Percentiles rank a stretch among this genome's conserved stretches.
Conservation (phyloP, 257 asterid species). For the Nicotiana knightiana region DNA sequence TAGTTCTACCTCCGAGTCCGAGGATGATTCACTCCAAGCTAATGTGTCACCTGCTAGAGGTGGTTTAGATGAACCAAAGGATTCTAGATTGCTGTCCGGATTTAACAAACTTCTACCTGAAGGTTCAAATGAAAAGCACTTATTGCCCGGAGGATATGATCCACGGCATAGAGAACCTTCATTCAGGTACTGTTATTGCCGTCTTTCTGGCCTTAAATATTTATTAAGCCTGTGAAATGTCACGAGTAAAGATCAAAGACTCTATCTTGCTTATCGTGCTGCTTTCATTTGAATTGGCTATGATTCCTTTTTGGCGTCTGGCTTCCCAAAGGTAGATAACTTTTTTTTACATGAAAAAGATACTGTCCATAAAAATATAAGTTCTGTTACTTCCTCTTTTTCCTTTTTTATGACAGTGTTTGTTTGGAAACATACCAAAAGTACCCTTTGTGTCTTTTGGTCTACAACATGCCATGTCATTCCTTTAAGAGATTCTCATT, state of each 20-base stretch:
- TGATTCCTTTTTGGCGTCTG: not conserved
- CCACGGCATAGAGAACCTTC: slow-evolving; percentile 81
- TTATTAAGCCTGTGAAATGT: not conserved
- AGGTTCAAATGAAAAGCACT: slow-evolving; percentile 9
- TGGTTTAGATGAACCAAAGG: slow-evolving; percentile 25
- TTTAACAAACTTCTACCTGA: slow-evolving; percentile 19
- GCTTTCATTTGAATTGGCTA: not conserved
- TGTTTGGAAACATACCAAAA: not conserved
- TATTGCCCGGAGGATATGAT: slow-evolving; percentile 59
- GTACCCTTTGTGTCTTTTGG: not conserved
- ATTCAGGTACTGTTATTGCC: slow-evolving; percentile 48
- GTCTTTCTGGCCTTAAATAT: not conserved
- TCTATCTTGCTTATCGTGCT: not conserved
- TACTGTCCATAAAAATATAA: not conserved
- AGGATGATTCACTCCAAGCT: slow-evolving; percentile 31
- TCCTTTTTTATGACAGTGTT: not conserved
- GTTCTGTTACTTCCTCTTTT: not conserved
- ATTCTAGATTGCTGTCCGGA: slow-evolving; percentile 24
- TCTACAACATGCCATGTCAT: not conserved
- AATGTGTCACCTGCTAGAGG: slow-evolving; percentile 38
- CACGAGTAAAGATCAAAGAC: not conserved
- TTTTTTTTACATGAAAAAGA: not conserved
- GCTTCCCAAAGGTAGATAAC: not conserved
- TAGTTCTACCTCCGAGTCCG: slow-evolving; percentile 38
- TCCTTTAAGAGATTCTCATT: not conserved